These are phyloP conservation scores for Fusarium anguioides DNA, from an alignment of 2,329 filamentous ascomycete genomes.

Conservation along the genomic window DNA sequence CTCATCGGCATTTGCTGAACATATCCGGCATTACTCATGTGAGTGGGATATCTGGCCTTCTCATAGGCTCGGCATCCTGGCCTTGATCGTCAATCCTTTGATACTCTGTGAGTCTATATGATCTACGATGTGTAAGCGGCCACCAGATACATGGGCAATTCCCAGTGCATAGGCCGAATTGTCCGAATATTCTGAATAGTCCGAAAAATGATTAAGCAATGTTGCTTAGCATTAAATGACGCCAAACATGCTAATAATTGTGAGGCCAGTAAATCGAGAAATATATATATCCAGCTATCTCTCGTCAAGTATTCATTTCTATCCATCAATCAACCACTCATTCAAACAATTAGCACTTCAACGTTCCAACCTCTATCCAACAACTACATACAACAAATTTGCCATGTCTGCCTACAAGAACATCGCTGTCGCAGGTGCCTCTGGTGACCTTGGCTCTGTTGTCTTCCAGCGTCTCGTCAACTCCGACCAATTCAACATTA, in stretches of 20 bases:
- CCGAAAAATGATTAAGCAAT: neutral
- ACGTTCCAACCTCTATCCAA: neutral
- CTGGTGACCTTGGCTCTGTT: constrained; percentile 50
- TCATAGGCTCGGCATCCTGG: neutral
- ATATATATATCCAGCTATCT: constrained; percentile 5
- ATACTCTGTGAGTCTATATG: too few species aligned
- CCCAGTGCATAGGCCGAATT: too few species aligned
- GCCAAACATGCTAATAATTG: neutral
- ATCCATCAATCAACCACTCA: neutral
- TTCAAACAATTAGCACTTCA: neutral
- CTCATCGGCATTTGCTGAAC: too few species aligned
- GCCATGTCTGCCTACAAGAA: constrained; percentile 52
- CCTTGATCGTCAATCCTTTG: neutral
- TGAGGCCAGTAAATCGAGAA: neutral
- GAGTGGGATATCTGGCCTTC: neutral
- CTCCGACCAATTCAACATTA: constrained; percentile 51
- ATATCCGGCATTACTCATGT: neutral
- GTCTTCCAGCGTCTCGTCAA: constrained; percentile 48
- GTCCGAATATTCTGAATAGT: neutral
- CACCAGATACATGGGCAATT: too few species aligned
- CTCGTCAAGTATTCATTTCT: neutral
- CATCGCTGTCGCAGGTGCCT: constrained; percentile 53
- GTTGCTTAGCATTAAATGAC: neutral
- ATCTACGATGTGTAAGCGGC: too few species aligned
- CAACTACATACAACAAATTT: neutral